A percentile compares a stretch with the other conserved stretches of the same genome.
These are phyloP conservation scores for Yamadazyma pseudoaaseri DNA, from an alignment of 1,139 yeast species.

Conservation along the genomic window DNA sequence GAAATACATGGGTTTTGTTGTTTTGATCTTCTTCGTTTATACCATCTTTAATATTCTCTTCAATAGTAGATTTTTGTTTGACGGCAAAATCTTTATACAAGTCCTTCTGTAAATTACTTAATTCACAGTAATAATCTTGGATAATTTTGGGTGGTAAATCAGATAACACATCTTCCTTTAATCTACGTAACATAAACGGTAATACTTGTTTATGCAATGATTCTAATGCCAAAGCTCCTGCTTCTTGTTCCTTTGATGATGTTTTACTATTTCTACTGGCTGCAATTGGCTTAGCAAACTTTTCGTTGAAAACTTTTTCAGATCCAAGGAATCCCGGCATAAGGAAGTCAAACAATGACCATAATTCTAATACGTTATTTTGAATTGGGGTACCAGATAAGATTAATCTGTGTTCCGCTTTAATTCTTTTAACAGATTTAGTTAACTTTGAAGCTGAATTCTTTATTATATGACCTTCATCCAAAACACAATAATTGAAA, in stretches of 20 bases:
- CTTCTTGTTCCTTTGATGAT: constrained; percentile 93
- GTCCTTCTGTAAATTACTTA: constrained; percentile 85
- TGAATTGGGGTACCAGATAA: constrained; percentile 98
- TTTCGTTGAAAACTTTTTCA: constrained; percentile 90
- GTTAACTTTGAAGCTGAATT: constrained; percentile 87
- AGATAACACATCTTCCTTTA: constrained; percentile 93
- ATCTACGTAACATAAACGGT: constrained; percentile 93
- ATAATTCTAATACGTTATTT: constrained; percentile 90
- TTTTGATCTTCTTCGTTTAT: constrained; percentile 41
- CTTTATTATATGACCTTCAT: constrained; percentile 97
- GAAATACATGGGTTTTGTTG: constrained; percentile 91
- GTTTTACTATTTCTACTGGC: constrained; percentile 89
- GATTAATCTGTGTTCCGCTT: constrained; percentile 86
- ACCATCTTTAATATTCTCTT: constrained; percentile 52
- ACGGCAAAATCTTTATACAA: constrained; percentile 89
- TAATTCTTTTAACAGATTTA: constrained; percentile 76
- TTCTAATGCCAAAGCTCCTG: constrained; percentile 93
- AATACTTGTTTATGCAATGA: constrained; percentile 94
- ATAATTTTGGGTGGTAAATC: constrained; percentile 98
- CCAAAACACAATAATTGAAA: constrained; percentile 93
- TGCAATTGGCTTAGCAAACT: constrained; percentile 96
- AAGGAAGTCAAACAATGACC: constrained; percentile 96
- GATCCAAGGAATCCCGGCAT: constrained; percentile 99
- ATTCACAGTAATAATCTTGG: constrained; percentile 96
- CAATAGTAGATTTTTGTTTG: constrained; percentile 75